These are phyloP conservation scores for Camelina sativa DNA, from an alignment of 345 rosid species.

Conservation along the genomic window DNA sequence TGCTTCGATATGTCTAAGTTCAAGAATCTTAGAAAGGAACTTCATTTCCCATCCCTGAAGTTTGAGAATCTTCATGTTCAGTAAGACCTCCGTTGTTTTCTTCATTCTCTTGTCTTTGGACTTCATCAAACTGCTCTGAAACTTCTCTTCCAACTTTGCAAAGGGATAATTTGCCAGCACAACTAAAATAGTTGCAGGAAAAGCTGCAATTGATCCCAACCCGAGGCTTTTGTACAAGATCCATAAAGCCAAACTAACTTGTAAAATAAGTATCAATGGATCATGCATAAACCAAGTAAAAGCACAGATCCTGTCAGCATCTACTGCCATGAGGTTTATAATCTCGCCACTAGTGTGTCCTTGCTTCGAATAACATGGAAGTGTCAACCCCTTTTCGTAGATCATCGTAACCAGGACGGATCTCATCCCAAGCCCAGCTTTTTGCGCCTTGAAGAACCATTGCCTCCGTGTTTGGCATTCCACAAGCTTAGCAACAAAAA, in stretches of 20 bases:
- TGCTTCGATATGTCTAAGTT: conserved; percentile 50
- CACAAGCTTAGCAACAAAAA: conserved; percentile 58
- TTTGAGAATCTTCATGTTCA: conserved; percentile 79
- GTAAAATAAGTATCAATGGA: conserved; percentile 58
- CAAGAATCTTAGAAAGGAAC: conserved; percentile 51
- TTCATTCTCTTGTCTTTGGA: conserved; percentile 65
- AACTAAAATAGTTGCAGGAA: conserved; percentile 50
- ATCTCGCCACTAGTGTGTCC: conserved; percentile 71
- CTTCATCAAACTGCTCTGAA: conserved; percentile 58
- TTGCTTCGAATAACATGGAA: conserved; percentile 54
- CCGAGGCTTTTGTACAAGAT: conserved; percentile 64
- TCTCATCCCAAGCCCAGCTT: conserved; percentile 53
- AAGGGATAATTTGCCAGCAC: conserved; percentile 63
- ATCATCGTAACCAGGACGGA: conserved; percentile 52
- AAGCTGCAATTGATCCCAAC: conserved; percentile 53
- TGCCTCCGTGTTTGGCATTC: conserved; percentile 62
- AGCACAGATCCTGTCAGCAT: conserved; percentile 58
- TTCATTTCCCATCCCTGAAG: conserved; percentile 83
- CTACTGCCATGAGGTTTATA: conserved; percentile 63
- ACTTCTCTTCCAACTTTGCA: conserved; percentile 53
- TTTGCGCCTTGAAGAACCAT: conserved; percentile 50
- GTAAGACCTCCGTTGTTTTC: conserved; percentile 66
- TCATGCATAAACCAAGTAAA: conserved; percentile 63
- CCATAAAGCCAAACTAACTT: conserved; percentile 57
- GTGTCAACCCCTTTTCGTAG: conserved; percentile 62